Conservation (phyloP, 306 rosid genomes). For the Senna siamea region DNA sequence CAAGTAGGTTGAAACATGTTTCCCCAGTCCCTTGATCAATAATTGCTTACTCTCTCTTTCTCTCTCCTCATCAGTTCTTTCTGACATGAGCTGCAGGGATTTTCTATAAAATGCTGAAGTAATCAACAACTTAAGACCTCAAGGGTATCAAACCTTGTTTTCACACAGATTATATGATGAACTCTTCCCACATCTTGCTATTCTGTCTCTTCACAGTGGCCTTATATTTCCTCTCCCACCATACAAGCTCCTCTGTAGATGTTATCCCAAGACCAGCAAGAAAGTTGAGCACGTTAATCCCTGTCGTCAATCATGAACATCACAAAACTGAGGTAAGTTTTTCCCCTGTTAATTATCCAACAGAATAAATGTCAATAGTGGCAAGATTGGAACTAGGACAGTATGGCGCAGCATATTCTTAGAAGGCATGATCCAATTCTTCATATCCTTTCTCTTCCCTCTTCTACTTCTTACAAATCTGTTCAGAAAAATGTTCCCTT, state of each 20-base stretch:
- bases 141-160: slow-evolving; percentile 40
- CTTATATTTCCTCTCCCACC: slow-evolving; percentile 54
- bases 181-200: slow-evolving; percentile 50
- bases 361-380: slow-evolving; percentile 10
- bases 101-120: slow-evolving; percentile 52
- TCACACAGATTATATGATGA: slow-evolving; percentile 52
- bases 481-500: slow-evolving; percentile 24
- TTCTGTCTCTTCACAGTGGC: slow-evolving; percentile 54
- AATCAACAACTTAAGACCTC: slow-evolving; percentile 41
- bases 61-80: slow-evolving; percentile 45
- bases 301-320: slow-evolving; percentile 29
- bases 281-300: slow-evolving; percentile 51
- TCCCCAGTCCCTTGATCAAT: slow-evolving; percentile 66
- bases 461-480: neutral
- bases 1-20: slow-evolving; percentile 64
- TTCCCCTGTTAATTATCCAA: slow-evolving; percentile 15
- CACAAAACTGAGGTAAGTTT: slow-evolving; percentile 50
- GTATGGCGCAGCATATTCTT: slow-evolving; percentile 16
- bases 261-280: slow-evolving; percentile 38
- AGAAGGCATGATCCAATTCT: neutral
- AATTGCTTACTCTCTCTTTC: slow-evolving; percentile 48
- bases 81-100: slow-evolving; percentile 42
- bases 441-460: slow-evolving; percentile 22
- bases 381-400: slow-evolving; percentile 12
- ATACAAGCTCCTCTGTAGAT: slow-evolving; percentile 43